Evolutionary conservation across 2,329 filamentous ascomycete species (phyloP).

Genomic region (Samsoniella hepiali): DNA sequence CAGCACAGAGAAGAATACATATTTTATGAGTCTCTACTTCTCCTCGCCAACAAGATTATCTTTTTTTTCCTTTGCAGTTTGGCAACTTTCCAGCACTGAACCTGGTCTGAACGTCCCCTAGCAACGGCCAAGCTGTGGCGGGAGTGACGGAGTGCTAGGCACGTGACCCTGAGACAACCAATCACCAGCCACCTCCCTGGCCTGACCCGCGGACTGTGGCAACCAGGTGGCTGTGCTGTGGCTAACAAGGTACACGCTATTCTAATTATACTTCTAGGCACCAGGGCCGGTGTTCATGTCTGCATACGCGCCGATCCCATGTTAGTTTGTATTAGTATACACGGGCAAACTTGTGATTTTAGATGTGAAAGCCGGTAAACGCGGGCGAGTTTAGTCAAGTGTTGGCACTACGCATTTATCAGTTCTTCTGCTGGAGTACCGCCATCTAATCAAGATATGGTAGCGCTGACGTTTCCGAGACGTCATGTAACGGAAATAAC

Average conservation of each 20-base stretch:
- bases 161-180: slow-evolving; percentile 8
- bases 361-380: too few relatives aligned
- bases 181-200: not conserved
- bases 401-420: too few relatives aligned
- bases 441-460: too few relatives aligned
- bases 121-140: slow-evolving; percentile 5
- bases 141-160: not conserved
- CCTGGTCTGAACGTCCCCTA: not conserved
- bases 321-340: too few relatives aligned
- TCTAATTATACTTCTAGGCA: not conserved
- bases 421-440: too few relatives aligned
- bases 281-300: too few relatives aligned
- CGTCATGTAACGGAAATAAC: too few relatives aligned
- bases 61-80: not conserved
- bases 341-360: too few relatives aligned
- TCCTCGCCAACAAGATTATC: not conserved
- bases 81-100: not conserved
- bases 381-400: too few relatives aligned
- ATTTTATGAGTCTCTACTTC: not conserved
- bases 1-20: too few relatives aligned
- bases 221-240: not conserved
- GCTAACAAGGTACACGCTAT: not conserved
- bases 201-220: not conserved
- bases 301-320: too few relatives aligned
- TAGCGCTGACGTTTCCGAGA: too few relatives aligned